Conservation (phyloP, 768 basidiomycete species). For the Phallus indusiatus region DNA sequence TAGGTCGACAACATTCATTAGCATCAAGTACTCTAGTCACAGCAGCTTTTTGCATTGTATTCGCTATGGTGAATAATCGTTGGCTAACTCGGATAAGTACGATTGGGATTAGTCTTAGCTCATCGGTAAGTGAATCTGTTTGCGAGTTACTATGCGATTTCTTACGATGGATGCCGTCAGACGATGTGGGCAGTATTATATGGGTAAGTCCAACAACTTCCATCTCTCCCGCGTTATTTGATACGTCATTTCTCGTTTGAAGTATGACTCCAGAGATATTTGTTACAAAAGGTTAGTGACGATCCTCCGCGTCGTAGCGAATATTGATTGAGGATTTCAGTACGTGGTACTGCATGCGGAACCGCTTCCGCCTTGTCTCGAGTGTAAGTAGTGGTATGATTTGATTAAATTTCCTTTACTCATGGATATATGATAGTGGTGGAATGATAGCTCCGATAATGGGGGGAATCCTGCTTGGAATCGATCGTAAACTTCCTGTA, state of each 20-base stretch:
- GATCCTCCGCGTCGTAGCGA: background rate
- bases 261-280: constrained; percentile 15
- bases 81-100: constrained; percentile 57
- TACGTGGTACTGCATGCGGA: constrained; percentile 83
- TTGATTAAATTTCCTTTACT: background rate
- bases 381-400: constrained; percentile 42
- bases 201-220: constrained; percentile 31
- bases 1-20: constrained; percentile 67
- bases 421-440: constrained; percentile 39
- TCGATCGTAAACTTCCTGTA: constrained; percentile 64
- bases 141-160: constrained; percentile 12
- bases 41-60: constrained; percentile 61
- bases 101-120: constrained; percentile 67
- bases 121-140: constrained; percentile 40
- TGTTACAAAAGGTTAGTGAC: constrained; percentile 53
- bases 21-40: constrained; percentile 70
- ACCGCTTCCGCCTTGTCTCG: constrained; percentile 80
- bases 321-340: constrained; percentile 21
- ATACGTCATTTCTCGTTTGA: background rate
- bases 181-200: constrained; percentile 86
- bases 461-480: constrained; percentile 61
- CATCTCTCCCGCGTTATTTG: too few relatives aligned
- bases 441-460: constrained; percentile 83
- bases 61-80: constrained; percentile 48
- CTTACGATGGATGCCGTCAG: constrained; percentile 22